Base-by-base conservation (phyloP, 148 eudicot species). In the Vaccinium darrowii region DNA sequence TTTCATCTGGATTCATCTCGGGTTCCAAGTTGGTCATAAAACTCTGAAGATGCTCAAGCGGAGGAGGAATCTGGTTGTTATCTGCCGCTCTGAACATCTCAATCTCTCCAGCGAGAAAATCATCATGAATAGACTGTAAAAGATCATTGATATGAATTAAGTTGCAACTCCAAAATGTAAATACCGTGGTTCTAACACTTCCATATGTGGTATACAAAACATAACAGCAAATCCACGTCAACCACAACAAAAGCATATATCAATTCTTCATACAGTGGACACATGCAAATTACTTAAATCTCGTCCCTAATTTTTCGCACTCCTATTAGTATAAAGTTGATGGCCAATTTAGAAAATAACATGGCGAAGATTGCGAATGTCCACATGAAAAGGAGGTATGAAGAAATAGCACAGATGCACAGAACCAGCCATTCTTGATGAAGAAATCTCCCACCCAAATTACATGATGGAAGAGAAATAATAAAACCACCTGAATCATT, bases 401-500 rank as follows among this genome's bases (percentile, higher is more conserved):
- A 65, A 75, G 18, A 78, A 84, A 78, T 43, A 16, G 53, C 23
- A 18, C 84, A 69, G 8, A 76, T 10, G 69, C 52, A 76, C 18
- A 81, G 82, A 18, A 27, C 50, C 78, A 76, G 78, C 43, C 77
- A 56, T 51, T 81, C 49, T 69, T 52, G 36, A 76, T 36, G 33
- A 69, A 74, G 33, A 81, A 67, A 49, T 7, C 58, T 75, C 78
- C 65, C 69, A 76, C 49, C 82, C 79, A 83, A 19, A 56, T 51
- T 57, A 85, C n/a, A 69, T 86, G 82, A 79, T 8, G 72, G 62
- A 83, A 71, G 82, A 84, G 84, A 79, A 87, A 82, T 36, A 60
- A 85, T 83, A 85, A 60, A 79, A 50, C 77, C 88, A 97, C 99
- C n/a, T n/a, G n/a, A n/a, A n/a, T n/a, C n/a, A n/a, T n/a, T n/a